phyloP scores from a whole-genome alignment of 352 stramenopile species.

The Pythium diclinum region DNA sequence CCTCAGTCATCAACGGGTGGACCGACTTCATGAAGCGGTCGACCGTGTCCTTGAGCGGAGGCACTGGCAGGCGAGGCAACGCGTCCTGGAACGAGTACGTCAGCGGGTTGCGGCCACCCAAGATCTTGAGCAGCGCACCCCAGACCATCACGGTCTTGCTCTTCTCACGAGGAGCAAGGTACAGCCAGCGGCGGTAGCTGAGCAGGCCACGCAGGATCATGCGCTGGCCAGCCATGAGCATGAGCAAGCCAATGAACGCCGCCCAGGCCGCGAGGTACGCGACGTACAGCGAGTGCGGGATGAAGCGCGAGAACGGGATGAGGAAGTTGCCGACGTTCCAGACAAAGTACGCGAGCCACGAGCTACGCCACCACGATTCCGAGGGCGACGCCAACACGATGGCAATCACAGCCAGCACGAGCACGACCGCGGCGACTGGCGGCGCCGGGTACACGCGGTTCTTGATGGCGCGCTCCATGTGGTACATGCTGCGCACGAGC shows the following conservation, averaged over 20 bases:
- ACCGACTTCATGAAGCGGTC: slow-evolving; percentile 90
- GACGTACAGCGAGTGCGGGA: slow-evolving; percentile 74
- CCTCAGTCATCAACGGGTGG: slow-evolving; percentile 81
- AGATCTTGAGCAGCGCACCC: slow-evolving; percentile 77
- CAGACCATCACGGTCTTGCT: slow-evolving; percentile 64
- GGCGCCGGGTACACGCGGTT: slow-evolving; percentile 78
- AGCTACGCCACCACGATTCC: slow-evolving; percentile 86
- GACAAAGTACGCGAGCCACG: slow-evolving; percentile 63
- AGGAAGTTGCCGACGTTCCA: slow-evolving; percentile 81
- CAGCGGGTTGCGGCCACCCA: slow-evolving; percentile 74
- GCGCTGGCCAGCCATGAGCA: slow-evolving; percentile 85
- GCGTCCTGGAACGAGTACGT: slow-evolving; percentile 91
- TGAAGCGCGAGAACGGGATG: slow-evolving; percentile 59
- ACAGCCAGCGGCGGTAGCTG: slow-evolving; percentile 88
- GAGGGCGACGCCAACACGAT: slow-evolving; percentile 53
- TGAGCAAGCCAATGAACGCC: slow-evolving; percentile 71
- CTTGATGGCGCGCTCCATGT: slow-evolving; percentile 67
- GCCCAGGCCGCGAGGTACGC: slow-evolving; percentile 83
- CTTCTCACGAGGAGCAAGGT: slow-evolving; percentile 69
- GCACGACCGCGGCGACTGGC: slow-evolving; percentile 53
- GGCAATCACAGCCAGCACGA: slow-evolving; percentile 57
- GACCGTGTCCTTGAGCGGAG: slow-evolving; percentile 91
- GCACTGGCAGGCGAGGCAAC: slow-evolving; percentile 91
- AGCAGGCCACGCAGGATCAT: slow-evolving; percentile 78
- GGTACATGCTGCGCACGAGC: slow-evolving; percentile 57